A percentile compares a stretch with the other conserved stretches of the same genome.
Evolutionary conservation across 306 rosid species (phyloP).

Genomic region (Gleditsia sinensis): DNA sequence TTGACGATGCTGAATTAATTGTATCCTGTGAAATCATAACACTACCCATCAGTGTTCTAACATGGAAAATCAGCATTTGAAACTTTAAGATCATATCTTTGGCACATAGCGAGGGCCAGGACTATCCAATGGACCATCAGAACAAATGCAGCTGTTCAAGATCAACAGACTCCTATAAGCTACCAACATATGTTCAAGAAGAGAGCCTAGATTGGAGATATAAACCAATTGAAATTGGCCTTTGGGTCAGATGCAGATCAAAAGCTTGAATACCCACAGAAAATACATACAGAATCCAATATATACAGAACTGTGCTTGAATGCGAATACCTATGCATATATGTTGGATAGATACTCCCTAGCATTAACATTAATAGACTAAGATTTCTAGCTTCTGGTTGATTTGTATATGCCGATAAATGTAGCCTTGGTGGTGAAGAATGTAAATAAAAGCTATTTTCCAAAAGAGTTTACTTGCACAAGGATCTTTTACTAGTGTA

Average conservation of each 20-base stretch:
- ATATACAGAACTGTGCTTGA: too few relatives aligned
- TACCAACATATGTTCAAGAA: too few relatives aligned
- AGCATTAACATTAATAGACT: neutral
- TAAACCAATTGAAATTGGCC: neutral
- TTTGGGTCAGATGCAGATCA: neutral
- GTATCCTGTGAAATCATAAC: constrained; percentile 55
- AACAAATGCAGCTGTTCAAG: neutral
- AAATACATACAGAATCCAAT: too few relatives aligned
- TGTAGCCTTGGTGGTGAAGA: neutral
- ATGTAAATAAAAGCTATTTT: constrained; percentile 15
- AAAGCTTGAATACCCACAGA: neutral
- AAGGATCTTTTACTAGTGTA: neutral
- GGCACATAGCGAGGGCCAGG: constrained; percentile 6
- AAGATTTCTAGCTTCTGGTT: neutral
- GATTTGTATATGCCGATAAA: neutral
- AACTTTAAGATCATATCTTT: neutral
- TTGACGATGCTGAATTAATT: constrained; percentile 67
- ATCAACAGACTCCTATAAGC: neutral
- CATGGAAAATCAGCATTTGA: constrained; percentile 15
- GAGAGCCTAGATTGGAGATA: too few relatives aligned
- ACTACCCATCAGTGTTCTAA: constrained; percentile 22
- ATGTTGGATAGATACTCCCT: neutral
- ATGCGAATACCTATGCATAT: too few relatives aligned
- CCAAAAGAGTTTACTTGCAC: neutral
- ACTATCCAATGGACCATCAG: neutral